These are phyloP conservation scores for Fusarium coicis DNA, from an alignment of 2,329 filamentous ascomycete species.

Conservation along the genomic window DNA sequence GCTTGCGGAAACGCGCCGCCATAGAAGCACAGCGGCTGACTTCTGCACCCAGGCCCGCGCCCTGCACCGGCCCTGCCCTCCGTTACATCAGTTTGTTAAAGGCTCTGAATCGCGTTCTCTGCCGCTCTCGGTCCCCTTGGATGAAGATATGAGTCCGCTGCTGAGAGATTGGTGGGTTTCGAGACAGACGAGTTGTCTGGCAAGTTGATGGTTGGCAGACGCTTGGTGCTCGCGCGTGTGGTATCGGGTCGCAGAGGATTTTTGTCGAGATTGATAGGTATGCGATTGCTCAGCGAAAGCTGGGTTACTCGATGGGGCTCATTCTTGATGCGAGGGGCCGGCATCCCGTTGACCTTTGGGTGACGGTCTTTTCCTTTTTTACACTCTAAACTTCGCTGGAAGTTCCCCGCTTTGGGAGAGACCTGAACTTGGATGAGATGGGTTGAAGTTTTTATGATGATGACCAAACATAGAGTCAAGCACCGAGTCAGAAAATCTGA, in stretches of 20 bases:
- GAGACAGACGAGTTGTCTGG: constrained; percentile 14
- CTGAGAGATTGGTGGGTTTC: constrained; percentile 41
- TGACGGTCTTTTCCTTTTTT: constrained; percentile 43
- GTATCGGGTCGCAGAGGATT: constrained; percentile 63
- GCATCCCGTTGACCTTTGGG: constrained; percentile 32
- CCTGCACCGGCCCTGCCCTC: constrained; percentile 54
- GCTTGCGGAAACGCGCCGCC: constrained; percentile 98
- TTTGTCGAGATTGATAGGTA: constrained; percentile 98
- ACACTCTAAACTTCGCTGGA: constrained; percentile 56
- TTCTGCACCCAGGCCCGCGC: constrained; percentile 69
- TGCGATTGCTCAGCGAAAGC: constrained; percentile 84
- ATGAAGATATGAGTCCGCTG: constrained; percentile 89
- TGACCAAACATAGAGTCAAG: constrained; percentile 96
- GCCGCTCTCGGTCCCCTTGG: constrained; percentile 65
- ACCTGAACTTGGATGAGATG: constrained; percentile 28
- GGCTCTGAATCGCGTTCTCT: constrained; percentile 42
- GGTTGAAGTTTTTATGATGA: constrained; percentile 83
- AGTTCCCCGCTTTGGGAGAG: constrained; percentile 48
- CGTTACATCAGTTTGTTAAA: constrained; percentile 55
- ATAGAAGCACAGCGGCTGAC: constrained; percentile 98
- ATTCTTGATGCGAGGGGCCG: constrained; percentile 98
- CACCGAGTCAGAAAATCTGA: constrained; percentile 73
- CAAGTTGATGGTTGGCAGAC: constrained; percentile 56
- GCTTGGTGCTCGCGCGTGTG: constrained; percentile 57
- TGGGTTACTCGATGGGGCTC: constrained; percentile 99